phyloP scores from a whole-genome alignment of 495 filamentous ascomycete genomes.

The Annulohypoxylon maeteangense region DNA sequence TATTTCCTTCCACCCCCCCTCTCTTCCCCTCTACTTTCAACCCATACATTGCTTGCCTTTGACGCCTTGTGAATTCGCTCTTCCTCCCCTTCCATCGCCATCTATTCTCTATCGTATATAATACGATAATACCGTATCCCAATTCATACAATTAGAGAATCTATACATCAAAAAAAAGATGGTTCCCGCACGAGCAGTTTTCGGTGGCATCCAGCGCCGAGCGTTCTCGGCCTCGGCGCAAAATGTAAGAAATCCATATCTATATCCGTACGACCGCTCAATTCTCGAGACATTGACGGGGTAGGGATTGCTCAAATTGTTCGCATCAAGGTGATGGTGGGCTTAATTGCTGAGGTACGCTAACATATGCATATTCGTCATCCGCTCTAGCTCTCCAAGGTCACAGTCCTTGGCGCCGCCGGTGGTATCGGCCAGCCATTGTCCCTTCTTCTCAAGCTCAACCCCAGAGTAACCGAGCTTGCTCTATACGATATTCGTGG shows the following conservation, averaged over 20 bases:
- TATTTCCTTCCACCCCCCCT: slow-evolving; percentile 4
- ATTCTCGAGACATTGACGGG: background rate
- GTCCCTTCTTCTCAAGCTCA: slow-evolving; percentile 97
- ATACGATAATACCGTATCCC: background rate
- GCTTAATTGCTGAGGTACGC: slow-evolving; percentile 23
- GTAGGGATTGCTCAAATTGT: background rate
- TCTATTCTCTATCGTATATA: slow-evolving; percentile 6
- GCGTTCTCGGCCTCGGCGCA: slow-evolving; percentile 92
- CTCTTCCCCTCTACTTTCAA: background rate
- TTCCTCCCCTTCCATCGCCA: slow-evolving; percentile 6
- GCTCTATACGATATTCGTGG: slow-evolving; percentile 97
- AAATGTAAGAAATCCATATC: slow-evolving; percentile 78
- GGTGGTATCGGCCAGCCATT: slow-evolving; percentile 99
- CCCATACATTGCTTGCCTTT: background rate
- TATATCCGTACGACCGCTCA: slow-evolving; percentile 9
- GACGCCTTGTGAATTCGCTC: background rate
- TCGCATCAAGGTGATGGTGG: background rate
- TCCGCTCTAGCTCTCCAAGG: slow-evolving; percentile 83
- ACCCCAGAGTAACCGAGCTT: slow-evolving; percentile 89
- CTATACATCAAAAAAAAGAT: slow-evolving; percentile 27
- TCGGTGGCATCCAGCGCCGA: slow-evolving; percentile 74
- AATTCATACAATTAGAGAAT: slow-evolving; percentile 18
- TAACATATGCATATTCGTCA: slow-evolving; percentile 24
- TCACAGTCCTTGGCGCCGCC: slow-evolving; percentile 92
- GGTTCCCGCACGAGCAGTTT: slow-evolving; percentile 46